Percentiles rank a stretch among this genome's conserved stretches.
phyloP scores from a whole-genome alignment of 108 stramenopile species.

The Aurantiochytrium sp. region DNA sequence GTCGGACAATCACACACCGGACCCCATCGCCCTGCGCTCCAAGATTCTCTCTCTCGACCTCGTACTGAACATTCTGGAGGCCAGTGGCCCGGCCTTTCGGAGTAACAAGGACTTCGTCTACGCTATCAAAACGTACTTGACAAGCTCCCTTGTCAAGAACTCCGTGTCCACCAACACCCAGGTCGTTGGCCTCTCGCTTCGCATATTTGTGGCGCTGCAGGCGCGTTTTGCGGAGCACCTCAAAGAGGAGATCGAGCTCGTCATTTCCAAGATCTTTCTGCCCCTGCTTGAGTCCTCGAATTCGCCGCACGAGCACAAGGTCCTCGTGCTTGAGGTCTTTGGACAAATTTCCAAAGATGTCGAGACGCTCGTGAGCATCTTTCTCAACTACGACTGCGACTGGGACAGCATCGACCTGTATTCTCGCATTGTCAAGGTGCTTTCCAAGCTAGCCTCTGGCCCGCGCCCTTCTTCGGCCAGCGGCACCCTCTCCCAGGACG shows the following conservation, averaged over 20 bases:
- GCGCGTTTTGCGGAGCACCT: constrained; percentile 80
- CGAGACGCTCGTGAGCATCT: constrained; percentile 81
- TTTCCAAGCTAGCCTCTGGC: constrained; percentile 78
- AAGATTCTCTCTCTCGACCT: constrained; percentile 88
- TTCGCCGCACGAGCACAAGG: constrained; percentile 83
- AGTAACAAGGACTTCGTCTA: constrained; percentile 70
- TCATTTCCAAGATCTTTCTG: constrained; percentile 96
- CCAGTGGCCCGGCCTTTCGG: constrained; percentile 64
- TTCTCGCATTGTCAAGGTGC: constrained; percentile 81
- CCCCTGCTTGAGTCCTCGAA: constrained; percentile 88
- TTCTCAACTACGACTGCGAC: constrained; percentile 98
- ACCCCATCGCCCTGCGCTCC: constrained; percentile 73
- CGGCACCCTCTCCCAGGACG: not conserved
- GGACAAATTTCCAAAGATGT: constrained; percentile 80
- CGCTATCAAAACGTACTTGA: constrained; percentile 85
- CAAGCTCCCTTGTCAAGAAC: constrained; percentile 86
- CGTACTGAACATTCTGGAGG: constrained; percentile 74
- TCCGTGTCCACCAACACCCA: constrained; percentile 73
- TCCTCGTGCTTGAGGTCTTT: constrained; percentile 83
- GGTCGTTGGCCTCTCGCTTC: constrained; percentile 81
- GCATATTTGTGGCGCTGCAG: constrained; percentile 85
- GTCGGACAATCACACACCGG: constrained; percentile 36
- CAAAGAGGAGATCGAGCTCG: constrained; percentile 91
- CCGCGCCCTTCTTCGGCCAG: not conserved
- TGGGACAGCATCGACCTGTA: constrained; percentile 83